Evolutionary conservation across 192 early-diverging fungal genomes (phyloP), one percentile per base, ranked within the genome.

Genomic region (Backusella liffmaniae): DNA sequence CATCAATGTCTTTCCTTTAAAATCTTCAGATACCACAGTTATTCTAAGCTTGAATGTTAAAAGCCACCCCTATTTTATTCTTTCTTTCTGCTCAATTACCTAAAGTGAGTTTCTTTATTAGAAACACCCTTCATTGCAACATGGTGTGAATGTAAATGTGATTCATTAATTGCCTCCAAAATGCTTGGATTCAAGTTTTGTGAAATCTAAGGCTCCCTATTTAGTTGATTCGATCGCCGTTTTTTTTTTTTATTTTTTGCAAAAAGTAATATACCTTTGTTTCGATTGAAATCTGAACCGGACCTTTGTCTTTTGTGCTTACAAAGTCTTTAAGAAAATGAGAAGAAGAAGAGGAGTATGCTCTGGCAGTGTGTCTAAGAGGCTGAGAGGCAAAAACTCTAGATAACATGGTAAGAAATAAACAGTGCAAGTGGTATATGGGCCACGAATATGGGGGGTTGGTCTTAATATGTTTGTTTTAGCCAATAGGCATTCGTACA

Each of bases 41-140:
- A 95, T 87, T 30, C 46, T 49, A 49, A 49, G 16, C 16, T 5
- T 49, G 1, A 49, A 37, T 32, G 21, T 26, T 21, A 70, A 35
- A 72, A 72, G 23, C 29, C 15, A 3, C 29, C n/a, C 4, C n/a
- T 5, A 18, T 18, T 46, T 46, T n/a, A n/a, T n/a, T 49, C 5
- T 49, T 15, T 16, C 30, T 72, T 32, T 18, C 4, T 18, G 46
- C 3, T 49, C 5, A 49, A 49, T 49, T 80, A 91, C 90, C 87
- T 74, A 76, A 97, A 97, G 79, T 97, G 96, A 13, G 96, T 96
- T 79, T 97, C 96, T 9, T 84, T 88, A 79, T 89, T 88, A 15
- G 62, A 78, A 6, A 91, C 83, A n/a, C 94, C 94, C 72, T 90
- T 86, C 96, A 97, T 97, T 12, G 95, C 90, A 44, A 89, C 91